phyloP scores from a whole-genome alignment of 345 rosid species.

The Limnanthes douglasii region DNA sequence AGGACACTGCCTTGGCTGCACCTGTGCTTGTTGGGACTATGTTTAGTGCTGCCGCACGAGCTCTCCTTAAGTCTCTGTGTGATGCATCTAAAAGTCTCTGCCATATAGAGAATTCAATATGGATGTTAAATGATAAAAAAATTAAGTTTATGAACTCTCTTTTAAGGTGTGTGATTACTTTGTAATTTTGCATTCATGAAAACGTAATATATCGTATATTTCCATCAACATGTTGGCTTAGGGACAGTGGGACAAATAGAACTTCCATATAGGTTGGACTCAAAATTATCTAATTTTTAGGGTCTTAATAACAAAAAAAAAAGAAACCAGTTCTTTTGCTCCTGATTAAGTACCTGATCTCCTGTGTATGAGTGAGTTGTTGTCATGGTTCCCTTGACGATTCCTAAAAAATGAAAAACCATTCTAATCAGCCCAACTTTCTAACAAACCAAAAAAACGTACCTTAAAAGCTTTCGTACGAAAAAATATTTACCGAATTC shows the following conservation, averaged over 20 bases:
- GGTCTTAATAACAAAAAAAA: no score
- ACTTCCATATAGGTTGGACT: no score
- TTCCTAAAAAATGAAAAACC: slow-evolving; percentile 35
- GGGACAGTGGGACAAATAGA: no score
- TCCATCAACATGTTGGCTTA: no score
- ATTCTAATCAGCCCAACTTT: not conserved
- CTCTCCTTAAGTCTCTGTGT: slow-evolving; percentile 93
- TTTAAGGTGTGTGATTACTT: no score
- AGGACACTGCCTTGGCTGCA: slow-evolving; percentile 96
- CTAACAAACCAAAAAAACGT: not conserved
- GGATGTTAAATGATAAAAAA: no score
- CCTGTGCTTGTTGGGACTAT: slow-evolving; percentile 98
- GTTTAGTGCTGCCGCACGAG: slow-evolving; percentile 95
- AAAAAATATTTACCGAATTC: slow-evolving; percentile 51
- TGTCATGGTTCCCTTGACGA: slow-evolving; percentile 98
- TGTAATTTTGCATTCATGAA: no score
- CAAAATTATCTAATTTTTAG: no score
- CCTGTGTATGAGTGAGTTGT: slow-evolving; percentile 99
- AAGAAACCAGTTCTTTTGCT: no score
- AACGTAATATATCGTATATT: no score
- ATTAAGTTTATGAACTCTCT: no score
- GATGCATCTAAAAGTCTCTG: slow-evolving; percentile 98
- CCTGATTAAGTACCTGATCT: slow-evolving; percentile 57
- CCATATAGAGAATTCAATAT: no score
- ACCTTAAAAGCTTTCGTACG: not conserved